Percentiles rank a stretch among this genome's conserved stretches.
Conservation (phyloP, 176 grass and related monocot species). For the Eleusine indica region DNA sequence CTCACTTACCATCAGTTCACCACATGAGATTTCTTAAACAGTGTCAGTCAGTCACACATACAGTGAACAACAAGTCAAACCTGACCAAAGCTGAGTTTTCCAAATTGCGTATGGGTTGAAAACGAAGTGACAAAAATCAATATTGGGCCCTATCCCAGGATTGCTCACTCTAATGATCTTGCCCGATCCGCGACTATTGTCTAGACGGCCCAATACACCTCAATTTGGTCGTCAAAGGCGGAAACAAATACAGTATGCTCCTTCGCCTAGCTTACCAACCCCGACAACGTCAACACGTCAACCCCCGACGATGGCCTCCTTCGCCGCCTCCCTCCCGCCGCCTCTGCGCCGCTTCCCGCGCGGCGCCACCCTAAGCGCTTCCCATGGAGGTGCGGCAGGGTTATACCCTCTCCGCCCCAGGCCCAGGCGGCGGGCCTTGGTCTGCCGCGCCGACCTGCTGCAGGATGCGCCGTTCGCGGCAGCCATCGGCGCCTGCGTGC, state of each 20-base stretch:
- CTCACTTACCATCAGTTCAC: too few species aligned
- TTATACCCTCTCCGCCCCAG: neutral
- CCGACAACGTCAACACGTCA: too few species aligned
- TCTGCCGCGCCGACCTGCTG: slow-evolving; percentile 69
- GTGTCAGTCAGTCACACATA: neutral
- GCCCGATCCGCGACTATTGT: neutral
- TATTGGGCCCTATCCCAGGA: neutral
- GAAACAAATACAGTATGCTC: neutral
- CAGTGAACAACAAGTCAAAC: neutral
- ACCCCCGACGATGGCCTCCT: slow-evolving; percentile 37
- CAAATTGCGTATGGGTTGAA: neutral
- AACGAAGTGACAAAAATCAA: neutral
- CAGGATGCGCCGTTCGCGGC: slow-evolving; percentile 87
- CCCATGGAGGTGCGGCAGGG: neutral
- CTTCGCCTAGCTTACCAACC: neutral
- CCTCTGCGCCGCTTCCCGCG: slow-evolving; percentile 17
- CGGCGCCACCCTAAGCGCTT: neutral
- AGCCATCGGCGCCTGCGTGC: slow-evolving; percentile 82
- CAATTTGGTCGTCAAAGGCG: neutral
- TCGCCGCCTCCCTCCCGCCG: slow-evolving; percentile 22
- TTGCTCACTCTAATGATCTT: neutral
- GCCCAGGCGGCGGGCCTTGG: slow-evolving; percentile 21
- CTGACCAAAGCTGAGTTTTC: neutral
- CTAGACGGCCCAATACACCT: neutral
- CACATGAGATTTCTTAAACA: neutral